Evolutionary conservation across 2,329 filamentous ascomycete genomes (phyloP).

Genomic region (Penicillium psychrosexuale): DNA sequence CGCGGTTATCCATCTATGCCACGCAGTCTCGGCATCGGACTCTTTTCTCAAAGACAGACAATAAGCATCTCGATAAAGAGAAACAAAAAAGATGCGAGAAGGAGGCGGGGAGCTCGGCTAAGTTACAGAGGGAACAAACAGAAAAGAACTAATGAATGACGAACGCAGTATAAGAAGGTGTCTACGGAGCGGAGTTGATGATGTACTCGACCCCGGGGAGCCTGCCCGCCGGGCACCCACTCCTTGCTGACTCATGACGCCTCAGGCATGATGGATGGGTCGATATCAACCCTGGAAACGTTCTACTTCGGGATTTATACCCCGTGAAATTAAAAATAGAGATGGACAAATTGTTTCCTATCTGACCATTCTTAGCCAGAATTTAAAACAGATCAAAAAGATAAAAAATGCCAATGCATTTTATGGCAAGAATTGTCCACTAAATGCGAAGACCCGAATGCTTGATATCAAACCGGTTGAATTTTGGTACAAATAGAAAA

Average conservation of each 20-base stretch:
- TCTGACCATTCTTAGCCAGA: not conserved
- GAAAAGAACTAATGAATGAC: slow-evolving; percentile 22
- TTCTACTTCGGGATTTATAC: slow-evolving; percentile 5
- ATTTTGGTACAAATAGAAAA: slow-evolving; percentile 33
- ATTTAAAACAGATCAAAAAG: not conserved
- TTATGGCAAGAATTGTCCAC: not conserved
- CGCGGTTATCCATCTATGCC: slow-evolving; percentile 48
- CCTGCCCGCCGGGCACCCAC: slow-evolving; percentile 14
- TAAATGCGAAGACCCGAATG: slow-evolving; percentile 11
- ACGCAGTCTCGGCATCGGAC: slow-evolving; percentile 25
- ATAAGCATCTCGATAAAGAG: slow-evolving; percentile 27
- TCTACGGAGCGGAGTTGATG: slow-evolving; percentile 18
- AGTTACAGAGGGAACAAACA: slow-evolving; percentile 2
- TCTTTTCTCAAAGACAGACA: slow-evolving; percentile 18
- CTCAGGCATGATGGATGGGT: slow-evolving; percentile 3
- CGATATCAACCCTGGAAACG: slow-evolving; percentile 5
- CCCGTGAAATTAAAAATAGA: not conserved
- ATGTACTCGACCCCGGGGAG: slow-evolving; percentile 25
- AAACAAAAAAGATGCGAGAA: not conserved
- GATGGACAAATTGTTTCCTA: not conserved
- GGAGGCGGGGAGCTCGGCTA: not conserved
- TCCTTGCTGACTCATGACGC: slow-evolving; percentile 20
- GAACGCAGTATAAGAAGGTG: slow-evolving; percentile 16
- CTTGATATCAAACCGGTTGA: slow-evolving; percentile 29
- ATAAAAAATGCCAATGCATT: slow-evolving; percentile 1